These are phyloP conservation scores for Gossypium bickii DNA, from an alignment of 345 rosid genomes.

Conservation along the genomic window DNA sequence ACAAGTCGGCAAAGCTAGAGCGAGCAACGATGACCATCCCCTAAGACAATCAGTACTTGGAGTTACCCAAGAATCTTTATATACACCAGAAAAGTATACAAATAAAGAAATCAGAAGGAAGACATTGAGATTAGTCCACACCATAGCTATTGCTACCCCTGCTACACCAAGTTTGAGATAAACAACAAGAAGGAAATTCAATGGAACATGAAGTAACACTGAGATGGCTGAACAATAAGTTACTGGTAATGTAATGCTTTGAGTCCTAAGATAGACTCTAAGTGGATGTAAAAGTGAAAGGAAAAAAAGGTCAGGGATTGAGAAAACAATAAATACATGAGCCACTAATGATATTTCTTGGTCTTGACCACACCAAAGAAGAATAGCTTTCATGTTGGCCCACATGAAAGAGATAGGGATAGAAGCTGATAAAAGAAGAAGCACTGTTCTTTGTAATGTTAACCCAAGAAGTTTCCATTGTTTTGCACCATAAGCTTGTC, in stretches of 20 bases:
- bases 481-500: slow-evolving; percentile 94
- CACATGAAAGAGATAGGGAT: slow-evolving; percentile 82
- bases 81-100: slow-evolving; percentile 68
- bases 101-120: slow-evolving; percentile 62
- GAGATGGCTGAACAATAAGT: slow-evolving; percentile 88
- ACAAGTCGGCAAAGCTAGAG: slow-evolving; percentile 82
- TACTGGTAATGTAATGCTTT: slow-evolving; percentile 78
- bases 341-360: slow-evolving; percentile 64
- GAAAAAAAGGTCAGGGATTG: slow-evolving; percentile 87
- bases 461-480: slow-evolving; percentile 83
- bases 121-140: slow-evolving; percentile 79
- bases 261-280: slow-evolving; percentile 77
- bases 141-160: slow-evolving; percentile 90
- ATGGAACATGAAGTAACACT: slow-evolving; percentile 72
- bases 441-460: slow-evolving; percentile 88
- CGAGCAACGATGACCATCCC: slow-evolving; percentile 84
- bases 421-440: slow-evolving; percentile 78
- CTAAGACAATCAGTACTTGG: slow-evolving; percentile 63
- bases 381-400: slow-evolving; percentile 73
- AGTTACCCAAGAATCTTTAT: slow-evolving; percentile 75
- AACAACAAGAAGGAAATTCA: slow-evolving; percentile 70
- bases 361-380: slow-evolving; percentile 85
- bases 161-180: slow-evolving; percentile 73
- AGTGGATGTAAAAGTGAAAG: slow-evolving; percentile 94
- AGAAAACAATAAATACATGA: slow-evolving; percentile 64